Percentiles rank a stretch among this genome's conserved stretches.
Conservation (phyloP, 2,329 filamentous ascomycete genomes). For the Cylindrodendrum hubeiense region DNA sequence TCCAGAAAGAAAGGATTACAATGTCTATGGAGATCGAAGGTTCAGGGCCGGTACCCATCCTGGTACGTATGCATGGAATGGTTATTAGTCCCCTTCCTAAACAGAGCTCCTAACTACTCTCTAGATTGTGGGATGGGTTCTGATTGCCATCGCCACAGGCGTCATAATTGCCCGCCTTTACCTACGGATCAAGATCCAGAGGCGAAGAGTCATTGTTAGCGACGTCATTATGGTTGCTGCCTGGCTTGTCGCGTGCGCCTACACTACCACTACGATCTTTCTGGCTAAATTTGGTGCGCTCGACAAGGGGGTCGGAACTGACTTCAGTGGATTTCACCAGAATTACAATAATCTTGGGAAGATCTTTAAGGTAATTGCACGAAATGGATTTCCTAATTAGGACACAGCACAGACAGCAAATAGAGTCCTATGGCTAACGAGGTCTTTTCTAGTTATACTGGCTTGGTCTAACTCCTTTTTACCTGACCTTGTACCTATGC, state of each 20-base stretch:
- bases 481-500: not conserved
- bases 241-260: not conserved
- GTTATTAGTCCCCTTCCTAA: no score
- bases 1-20: no score
- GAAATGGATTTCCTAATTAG: not conserved
- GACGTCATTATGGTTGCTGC: constrained; percentile 2
- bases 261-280: not conserved
- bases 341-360: not conserved
- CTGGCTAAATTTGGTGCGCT: not conserved
- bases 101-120: not conserved
- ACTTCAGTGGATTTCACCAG: not conserved
- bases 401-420: not conserved
- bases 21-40: no score
- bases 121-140: constrained; percentile 2
- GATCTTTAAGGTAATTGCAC: not conserved
- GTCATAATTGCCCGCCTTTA: constrained; percentile 2
- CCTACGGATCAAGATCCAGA: constrained; percentile 6
- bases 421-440: not conserved
- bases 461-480: not conserved
- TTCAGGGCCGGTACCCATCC: no score
- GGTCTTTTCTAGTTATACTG: not conserved
- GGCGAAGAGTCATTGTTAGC: not conserved
- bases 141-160: not conserved
- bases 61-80: no score
- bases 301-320: not conserved